Evolutionary conservation across 169 alveolate species (phyloP), one percentile per base, ranked within the genome.

Genomic region (Cryptosporidium meleagridis): DNA sequence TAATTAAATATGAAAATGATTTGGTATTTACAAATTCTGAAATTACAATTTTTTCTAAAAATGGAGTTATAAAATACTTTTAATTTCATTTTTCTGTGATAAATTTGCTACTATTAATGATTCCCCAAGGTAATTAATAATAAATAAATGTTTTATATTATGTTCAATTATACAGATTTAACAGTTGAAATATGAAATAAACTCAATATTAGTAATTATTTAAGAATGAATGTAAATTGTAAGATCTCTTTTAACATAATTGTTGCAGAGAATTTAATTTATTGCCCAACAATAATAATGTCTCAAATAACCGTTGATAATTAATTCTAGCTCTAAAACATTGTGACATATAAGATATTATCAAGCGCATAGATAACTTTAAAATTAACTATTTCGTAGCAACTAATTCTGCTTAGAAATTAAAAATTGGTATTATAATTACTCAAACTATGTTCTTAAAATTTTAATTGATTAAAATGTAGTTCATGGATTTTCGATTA

Each of bases 261-360:
- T 61, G 5, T n/a, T 16, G 39, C 9, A 3, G 18, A 0, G 67
- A 80, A 8, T 41, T 61, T 61, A 48, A 62, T 14, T 35, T 9
- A 29, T 29, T 12, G 21, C 29, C 21, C 37, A 61, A 1, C 26
- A 39, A n/a, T 75, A 80, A 80, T 80, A 0, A 21, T 41, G 1
- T 80, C 72, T 21, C 75, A 61, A 62, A 2, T 58, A 12, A 35
- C 12, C 23, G 69, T 75, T 29, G 67, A 80, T 2, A 80, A 80
- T 12, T 75, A 52, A 58, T 80, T 4, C n/a, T 80, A 31, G 7
- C 41, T 29, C 45, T 80, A 21, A 23, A 52, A 14, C 26, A 35
- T 8, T 18, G n/a, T 14, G 55, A 65, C n/a, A 26, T 80, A 18
- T 35, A 80, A 16, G 21, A 29, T 29, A 10, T 80, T 7, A 59